Evolutionary conservation across 495 filamentous ascomycete genomes (phyloP).

Genomic region (Neurospora terricola): DNA sequence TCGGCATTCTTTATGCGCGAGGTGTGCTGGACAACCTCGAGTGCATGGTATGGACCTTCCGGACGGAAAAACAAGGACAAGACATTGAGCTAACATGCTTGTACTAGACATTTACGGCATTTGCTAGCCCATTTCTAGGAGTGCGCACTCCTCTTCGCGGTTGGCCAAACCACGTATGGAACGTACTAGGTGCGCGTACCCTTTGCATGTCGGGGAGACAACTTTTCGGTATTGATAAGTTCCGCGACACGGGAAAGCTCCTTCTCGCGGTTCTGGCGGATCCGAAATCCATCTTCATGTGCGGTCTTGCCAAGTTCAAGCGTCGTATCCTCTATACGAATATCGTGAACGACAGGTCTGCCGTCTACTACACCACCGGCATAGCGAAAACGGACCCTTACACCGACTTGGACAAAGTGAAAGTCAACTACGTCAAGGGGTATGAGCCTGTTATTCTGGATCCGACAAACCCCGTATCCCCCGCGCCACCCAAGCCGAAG

Average conservation of each 20-base stretch:
- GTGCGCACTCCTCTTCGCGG: slow-evolving; percentile 67
- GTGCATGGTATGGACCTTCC: slow-evolving; percentile 49
- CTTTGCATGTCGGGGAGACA: slow-evolving; percentile 77
- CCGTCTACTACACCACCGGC: slow-evolving; percentile 69
- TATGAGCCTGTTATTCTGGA: slow-evolving; percentile 74
- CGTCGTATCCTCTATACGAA: slow-evolving; percentile 72
- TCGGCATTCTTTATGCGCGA: slow-evolving; percentile 72
- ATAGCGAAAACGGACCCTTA: slow-evolving; percentile 71
- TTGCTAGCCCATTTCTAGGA: slow-evolving; percentile 83
- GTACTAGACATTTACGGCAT: slow-evolving; percentile 76
- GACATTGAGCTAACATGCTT: slow-evolving; percentile 9
- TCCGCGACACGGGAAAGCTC: slow-evolving; percentile 69
- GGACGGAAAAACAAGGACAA: not conserved
- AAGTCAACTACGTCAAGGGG: slow-evolving; percentile 60
- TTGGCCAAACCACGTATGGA: slow-evolving; percentile 59
- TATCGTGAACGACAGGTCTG: slow-evolving; percentile 70
- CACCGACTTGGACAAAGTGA: slow-evolving; percentile 49
- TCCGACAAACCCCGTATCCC: slow-evolving; percentile 49
- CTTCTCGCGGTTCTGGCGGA: slow-evolving; percentile 76
- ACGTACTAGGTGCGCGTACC: slow-evolving; percentile 65
- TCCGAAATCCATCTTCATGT: slow-evolving; percentile 75
- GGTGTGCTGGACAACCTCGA: slow-evolving; percentile 68
- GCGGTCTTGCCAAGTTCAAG: slow-evolving; percentile 63
- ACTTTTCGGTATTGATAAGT: slow-evolving; percentile 77
- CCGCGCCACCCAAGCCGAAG: slow-evolving; percentile 18